Base-by-base conservation (phyloP, 768 basidiomycete genomes). In the Fomitopsis serialis region DNA sequence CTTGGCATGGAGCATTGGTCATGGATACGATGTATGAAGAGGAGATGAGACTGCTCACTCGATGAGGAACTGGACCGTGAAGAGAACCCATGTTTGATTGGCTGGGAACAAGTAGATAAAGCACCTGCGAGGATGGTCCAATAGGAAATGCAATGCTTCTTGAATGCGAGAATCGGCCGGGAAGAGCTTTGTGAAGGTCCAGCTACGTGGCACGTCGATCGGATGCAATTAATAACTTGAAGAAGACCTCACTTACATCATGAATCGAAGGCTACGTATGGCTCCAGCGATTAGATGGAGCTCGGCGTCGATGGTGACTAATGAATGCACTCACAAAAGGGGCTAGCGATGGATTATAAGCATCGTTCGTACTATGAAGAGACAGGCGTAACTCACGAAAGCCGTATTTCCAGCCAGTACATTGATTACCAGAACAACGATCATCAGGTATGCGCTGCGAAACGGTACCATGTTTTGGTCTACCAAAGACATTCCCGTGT, bases 81-180 rank as follows among this genome's bases (percentile, higher is more conserved):
- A 58, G 9, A 97, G 80, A 55, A 95, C 86, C 91, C 92, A 93
- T 2, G 94, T 97, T 66, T 97, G 94, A 61, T 91, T 89, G 0
- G 91, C 83, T 0, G 92, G 92, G 58, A 96, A 96, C 7, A 96
- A 77, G 67, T 92, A 89, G 19, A 92, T 83, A 62, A 87, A 94
- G 68, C 92, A 96, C 57, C 90, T 80, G 17, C 96, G 82, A 11
- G 96, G 95, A 65, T 98, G 96, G 62, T 97, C 92, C 7, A 98
- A 78, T 5, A 98, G 79, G 66, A 98, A 98, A 52, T 84, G 85
- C 1, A 96, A 74, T 0, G 92, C 89, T 68, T 94, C 91, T 37
- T 82, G 72, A 1, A 81, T 66, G 1, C 81, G 79, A 12, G 90
- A 90, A 0, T 68, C 63, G 0, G 62, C 60, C 3, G 83, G 80